Percentiles rank a stretch among this genome's conserved stretches.
Conservation (phyloP, 306 rosid species). For the Cucurbita moschata region DNA sequence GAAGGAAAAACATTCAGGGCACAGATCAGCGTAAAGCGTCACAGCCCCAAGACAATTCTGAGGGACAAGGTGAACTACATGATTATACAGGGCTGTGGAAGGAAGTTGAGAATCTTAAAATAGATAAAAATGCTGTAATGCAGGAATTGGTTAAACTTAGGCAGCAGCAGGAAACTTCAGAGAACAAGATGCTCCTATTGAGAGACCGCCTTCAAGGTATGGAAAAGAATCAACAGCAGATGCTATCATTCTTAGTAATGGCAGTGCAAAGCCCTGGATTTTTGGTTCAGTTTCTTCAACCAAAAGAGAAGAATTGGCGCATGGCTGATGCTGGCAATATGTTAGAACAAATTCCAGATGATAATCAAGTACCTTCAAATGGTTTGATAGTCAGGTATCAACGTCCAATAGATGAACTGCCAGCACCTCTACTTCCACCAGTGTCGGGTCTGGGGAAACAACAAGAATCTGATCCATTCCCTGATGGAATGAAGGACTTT, state of each 20-base stretch:
- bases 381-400: constrained; percentile 56
- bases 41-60: constrained; percentile 27
- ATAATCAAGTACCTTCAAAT: constrained; percentile 26
- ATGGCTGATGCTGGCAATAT: constrained; percentile 36
- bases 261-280: constrained; percentile 84
- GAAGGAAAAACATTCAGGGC: constrained; percentile 55
- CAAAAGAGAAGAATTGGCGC: constrained; percentile 74
- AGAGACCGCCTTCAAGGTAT: constrained; percentile 63
- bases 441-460: constrained; percentile 17
- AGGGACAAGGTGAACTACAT: constrained; percentile 19
- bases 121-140: constrained; percentile 41
- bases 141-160: constrained; percentile 73
- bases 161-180: constrained; percentile 72
- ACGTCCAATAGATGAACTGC: constrained; percentile 34
- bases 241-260: constrained; percentile 89
- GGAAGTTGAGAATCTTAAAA: constrained; percentile 79
- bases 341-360: constrained; percentile 31
- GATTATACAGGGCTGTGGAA: constrained; percentile 32
- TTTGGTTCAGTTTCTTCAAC: constrained; percentile 62
- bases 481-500: constrained; percentile 44
- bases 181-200: constrained; percentile 43
- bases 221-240: constrained; percentile 91
- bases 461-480: constrained; percentile 25
- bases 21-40: constrained; percentile 36
- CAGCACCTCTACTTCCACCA: constrained; percentile 17